Evolutionary conservation across 1,139 yeast genomes (phyloP).

Genomic region (Tardiomyces depauwii): DNA sequence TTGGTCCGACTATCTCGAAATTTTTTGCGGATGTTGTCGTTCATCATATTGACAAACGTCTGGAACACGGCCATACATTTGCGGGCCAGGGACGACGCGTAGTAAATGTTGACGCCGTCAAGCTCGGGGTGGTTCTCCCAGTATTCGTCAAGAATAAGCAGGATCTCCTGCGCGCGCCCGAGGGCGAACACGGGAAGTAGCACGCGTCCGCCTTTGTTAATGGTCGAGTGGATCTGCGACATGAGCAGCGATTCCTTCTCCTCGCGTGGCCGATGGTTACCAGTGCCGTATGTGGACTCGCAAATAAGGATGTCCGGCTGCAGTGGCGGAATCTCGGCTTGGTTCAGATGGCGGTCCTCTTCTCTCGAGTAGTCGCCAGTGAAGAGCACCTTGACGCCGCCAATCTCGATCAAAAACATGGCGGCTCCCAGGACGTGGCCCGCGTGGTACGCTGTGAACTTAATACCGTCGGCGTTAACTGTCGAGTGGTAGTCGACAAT

Average conservation of each 20-base stretch:
- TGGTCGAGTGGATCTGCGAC: slow-evolving; percentile 70
- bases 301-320: slow-evolving; percentile 86
- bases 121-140: slow-evolving; percentile 82
- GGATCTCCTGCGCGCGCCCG: slow-evolving; percentile 91
- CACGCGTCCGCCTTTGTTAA: slow-evolving; percentile 84
- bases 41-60: slow-evolving; percentile 95
- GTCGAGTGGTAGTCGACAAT: slow-evolving; percentile 95
- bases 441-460: slow-evolving; percentile 97
- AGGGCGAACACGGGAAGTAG: slow-evolving; percentile 90
- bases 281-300: slow-evolving; percentile 96
- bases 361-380: slow-evolving; percentile 97
- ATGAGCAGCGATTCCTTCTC: slow-evolving; percentile 80
- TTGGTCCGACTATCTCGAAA: slow-evolving; percentile 68
- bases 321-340: slow-evolving; percentile 88
- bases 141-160: slow-evolving; percentile 84
- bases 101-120: slow-evolving; percentile 72
- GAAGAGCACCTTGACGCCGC: slow-evolving; percentile 77
- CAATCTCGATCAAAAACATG: slow-evolving; percentile 91
- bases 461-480: slow-evolving; percentile 82
- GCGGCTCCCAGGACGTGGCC: slow-evolving; percentile 99
- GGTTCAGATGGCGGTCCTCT: slow-evolving; percentile 86
- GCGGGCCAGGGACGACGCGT: slow-evolving; percentile 87
- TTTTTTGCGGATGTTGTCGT: slow-evolving; percentile 70
- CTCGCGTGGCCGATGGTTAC: slow-evolving; percentile 83
- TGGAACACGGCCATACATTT: slow-evolving; percentile 97